Conservation (phyloP, 352 stramenopile genomes). For the Blastocystis sp. region DNA sequence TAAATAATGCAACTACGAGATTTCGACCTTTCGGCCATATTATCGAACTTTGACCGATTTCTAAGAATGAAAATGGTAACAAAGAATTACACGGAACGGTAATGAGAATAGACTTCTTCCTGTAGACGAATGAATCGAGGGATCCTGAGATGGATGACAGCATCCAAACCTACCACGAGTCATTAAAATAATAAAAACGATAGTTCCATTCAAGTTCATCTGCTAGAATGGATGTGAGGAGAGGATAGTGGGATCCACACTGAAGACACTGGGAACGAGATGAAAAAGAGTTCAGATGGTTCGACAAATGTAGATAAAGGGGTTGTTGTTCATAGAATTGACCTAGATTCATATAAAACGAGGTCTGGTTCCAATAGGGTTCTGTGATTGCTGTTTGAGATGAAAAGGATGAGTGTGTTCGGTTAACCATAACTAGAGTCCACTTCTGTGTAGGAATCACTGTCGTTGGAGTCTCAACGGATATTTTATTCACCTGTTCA, state of each 20-base stretch:
- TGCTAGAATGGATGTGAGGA: not conserved
- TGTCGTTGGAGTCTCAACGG: too few relatives aligned
- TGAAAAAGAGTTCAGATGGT: not conserved
- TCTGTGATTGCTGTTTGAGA: too few relatives aligned
- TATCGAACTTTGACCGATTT: not conserved
- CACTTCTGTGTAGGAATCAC: too few relatives aligned
- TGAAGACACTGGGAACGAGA: not conserved
- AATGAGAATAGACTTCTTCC: not conserved
- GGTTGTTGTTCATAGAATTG: not conserved
- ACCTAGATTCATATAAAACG: constrained; percentile 7
- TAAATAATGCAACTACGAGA: not conserved
- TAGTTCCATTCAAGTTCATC: not conserved
- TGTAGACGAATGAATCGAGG: not conserved
- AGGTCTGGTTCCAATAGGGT: not conserved
- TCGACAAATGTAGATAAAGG: not conserved
- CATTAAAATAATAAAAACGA: not conserved
- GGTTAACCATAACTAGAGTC: too few relatives aligned
- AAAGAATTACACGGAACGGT: not conserved
- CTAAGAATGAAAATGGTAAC: not conserved
- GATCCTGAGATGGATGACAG: not conserved
- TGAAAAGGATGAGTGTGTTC: too few relatives aligned
- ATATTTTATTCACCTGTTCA: too few relatives aligned
- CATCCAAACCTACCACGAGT: not conserved
- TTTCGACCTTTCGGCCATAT: not conserved
- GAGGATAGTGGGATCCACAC: not conserved